phyloP scores from a whole-genome alignment of 257 asterid species.

The Dorcoceras hygrometricum region DNA sequence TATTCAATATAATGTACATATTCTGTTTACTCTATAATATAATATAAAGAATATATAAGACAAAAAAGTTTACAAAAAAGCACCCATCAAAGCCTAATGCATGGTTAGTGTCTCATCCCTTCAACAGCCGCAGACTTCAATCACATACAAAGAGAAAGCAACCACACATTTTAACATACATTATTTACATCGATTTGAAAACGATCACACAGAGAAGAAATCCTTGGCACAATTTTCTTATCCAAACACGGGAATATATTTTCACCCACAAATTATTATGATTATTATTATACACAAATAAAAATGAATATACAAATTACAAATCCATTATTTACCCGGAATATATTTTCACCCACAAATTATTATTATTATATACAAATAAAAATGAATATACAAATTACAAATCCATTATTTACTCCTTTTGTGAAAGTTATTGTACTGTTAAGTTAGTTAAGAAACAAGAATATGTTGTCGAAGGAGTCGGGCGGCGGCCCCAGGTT shows the following conservation, averaged over 20 bases:
- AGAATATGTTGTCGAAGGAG: constrained; percentile 48
- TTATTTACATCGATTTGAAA: neutral
- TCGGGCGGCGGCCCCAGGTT: constrained; percentile 36
- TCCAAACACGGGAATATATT: constrained; percentile 15
- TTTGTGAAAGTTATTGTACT: neutral
- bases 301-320: neutral
- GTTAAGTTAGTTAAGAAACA: neutral
- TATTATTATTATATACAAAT: constrained; percentile 2
- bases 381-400: neutral
- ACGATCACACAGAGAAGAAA: neutral
- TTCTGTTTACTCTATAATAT: no score
- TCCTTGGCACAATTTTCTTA: constrained; percentile 28
- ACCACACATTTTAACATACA: constrained; percentile 1
- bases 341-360: constrained; percentile 23
- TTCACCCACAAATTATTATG: constrained; percentile 23
- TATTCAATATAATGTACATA: no score
- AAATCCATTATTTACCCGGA: neutral
- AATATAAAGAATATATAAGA: no score
- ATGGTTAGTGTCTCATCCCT: neutral
- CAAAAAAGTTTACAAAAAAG: neutral
- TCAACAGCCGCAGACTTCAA: constrained; percentile 1
- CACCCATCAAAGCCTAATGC: neutral
- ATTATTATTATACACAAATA: neutral
- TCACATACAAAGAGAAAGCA: constrained; percentile 7
- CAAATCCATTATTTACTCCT: neutral